phyloP scores from a whole-genome alignment of 306 rosid species.

The Quercus bicolor region DNA sequence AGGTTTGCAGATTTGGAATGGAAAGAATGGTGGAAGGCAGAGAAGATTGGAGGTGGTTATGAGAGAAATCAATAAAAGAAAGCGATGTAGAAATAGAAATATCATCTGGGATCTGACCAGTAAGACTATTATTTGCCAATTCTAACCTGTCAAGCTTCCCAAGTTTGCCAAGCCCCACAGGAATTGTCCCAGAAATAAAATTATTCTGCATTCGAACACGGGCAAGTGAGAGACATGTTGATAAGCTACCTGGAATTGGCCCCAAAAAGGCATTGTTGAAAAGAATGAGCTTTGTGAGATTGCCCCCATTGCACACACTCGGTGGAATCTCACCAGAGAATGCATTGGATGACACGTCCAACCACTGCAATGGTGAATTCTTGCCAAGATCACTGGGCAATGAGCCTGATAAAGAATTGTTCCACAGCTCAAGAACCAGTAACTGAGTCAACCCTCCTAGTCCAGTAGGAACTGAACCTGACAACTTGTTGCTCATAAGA shows the following conservation, averaged over 20 bases:
- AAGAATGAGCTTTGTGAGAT: constrained; percentile 91
- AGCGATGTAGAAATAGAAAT: constrained; percentile 76
- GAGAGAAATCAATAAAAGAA: constrained; percentile 86
- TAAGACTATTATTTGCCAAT: constrained; percentile 84
- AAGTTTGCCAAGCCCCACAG: constrained; percentile 82
- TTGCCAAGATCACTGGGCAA: constrained; percentile 75
- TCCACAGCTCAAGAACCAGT: constrained; percentile 79
- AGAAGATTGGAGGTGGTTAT: constrained; percentile 66
- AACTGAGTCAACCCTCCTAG: constrained; percentile 59
- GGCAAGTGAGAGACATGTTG: constrained; percentile 63
- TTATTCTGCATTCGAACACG: constrained; percentile 92
- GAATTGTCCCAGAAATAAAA: constrained; percentile 68
- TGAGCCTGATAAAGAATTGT: constrained; percentile 75
- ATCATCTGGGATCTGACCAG: constrained; percentile 77
- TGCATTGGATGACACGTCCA: constrained; percentile 89
- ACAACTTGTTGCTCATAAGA: constrained; percentile 69
- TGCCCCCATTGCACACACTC: constrained; percentile 64
- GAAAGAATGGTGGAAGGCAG: constrained; percentile 83
- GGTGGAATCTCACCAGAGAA: constrained; percentile 75
- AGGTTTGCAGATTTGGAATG: constrained; percentile 69
- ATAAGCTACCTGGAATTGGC: constrained; percentile 60
- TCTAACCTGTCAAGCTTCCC: constrained; percentile 86
- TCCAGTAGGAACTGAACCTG: constrained; percentile 71
- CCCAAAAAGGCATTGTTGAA: constrained; percentile 87
- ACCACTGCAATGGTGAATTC: constrained; percentile 73